Base-by-base conservation (phyloP, 176 grass and related monocot species). In the Oryza rufipogon region DNA sequence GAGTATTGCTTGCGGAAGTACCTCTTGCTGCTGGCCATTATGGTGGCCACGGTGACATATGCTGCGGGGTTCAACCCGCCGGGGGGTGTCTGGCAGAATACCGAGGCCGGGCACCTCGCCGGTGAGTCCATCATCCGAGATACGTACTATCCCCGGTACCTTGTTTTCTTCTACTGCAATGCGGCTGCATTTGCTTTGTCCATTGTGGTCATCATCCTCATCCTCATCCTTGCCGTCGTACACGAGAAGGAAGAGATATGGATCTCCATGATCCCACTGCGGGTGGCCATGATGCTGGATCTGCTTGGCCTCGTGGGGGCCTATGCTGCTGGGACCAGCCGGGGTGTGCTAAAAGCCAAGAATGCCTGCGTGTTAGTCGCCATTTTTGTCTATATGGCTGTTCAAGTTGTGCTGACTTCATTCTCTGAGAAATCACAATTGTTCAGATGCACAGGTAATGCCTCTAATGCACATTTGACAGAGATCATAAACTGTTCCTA, bases 161-260 rank as follows among this genome's bases (percentile, higher is more conserved):
- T 66, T 14, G 42, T 72, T 4, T 84, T 84, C 71, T 84, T 84
- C 49, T 84, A 84, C 49, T 84, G 82, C 60, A 84, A 84, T 2
- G 60, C 72, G 4, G 49, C 66, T 1, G 52, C 72, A 1, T 84
- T 68, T 1, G 66, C 14, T 17, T 17, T 68, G 26, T 68, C 66
- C 14, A 28, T 68, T 14, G 28, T 68, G 30, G 30, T 68, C 14
- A 68, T 84, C 33, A 64, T 84, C 45, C 30, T 83, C 13, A 13
- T 68, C 66, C 2, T 68, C 5, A 13, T 36, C 66, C 30, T 68
- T 7, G 30, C 66, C 1, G 7, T 68, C 30, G 11, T 68, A 6
- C 30, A 34, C 15, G 66, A 68, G 1, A 68, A 16, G 66, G 16
- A 0, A 1, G 0, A 3, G 6, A 0, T 41, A 12, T 42, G 14